phyloP scores from a whole-genome alignment of 2,329 filamentous ascomycete species.

The Nothophaeocryptopus gaeumannii region DNA sequence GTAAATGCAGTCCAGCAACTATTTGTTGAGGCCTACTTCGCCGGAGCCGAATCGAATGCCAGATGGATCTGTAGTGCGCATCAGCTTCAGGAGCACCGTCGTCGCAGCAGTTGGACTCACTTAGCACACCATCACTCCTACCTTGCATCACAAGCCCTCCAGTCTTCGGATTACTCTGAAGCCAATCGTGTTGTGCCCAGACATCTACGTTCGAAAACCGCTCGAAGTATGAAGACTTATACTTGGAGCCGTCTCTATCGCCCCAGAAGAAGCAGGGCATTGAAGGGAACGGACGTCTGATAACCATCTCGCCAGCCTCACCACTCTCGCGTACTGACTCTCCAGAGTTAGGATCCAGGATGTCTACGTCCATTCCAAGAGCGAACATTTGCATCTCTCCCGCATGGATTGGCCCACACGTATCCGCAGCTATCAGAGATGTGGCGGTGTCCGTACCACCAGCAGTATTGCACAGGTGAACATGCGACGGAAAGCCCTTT shows the following conservation, averaged over 20 bases:
- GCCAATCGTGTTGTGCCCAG: slow-evolving; percentile 50
- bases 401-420: slow-evolving; percentile 42
- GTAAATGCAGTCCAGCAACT: not conserved
- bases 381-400: slow-evolving; percentile 42
- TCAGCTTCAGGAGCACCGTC: not conserved
- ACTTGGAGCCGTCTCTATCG: slow-evolving; percentile 40
- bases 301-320: slow-evolving; percentile 46
- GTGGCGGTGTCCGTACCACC: slow-evolving; percentile 51
- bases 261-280: slow-evolving; percentile 50
- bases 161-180: slow-evolving; percentile 43
- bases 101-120: slow-evolving; percentile 15
- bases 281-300: slow-evolving; percentile 46
- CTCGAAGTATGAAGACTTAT: slow-evolving; percentile 48
- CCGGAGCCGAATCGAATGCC: slow-evolving; percentile 48
- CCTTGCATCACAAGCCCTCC: slow-evolving; percentile 45
- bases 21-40: slow-evolving; percentile 29
- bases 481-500: slow-evolving; percentile 35
- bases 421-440: slow-evolving; percentile 45
- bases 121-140: slow-evolving; percentile 48
- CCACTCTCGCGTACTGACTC: slow-evolving; percentile 35
- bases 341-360: slow-evolving; percentile 41
- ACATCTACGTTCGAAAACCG: slow-evolving; percentile 40
- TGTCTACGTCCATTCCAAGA: slow-evolving; percentile 49
- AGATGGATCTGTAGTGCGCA: slow-evolving; percentile 36
- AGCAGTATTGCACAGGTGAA: slow-evolving; percentile 44